These are phyloP conservation scores for Apiotrichum veenhuisii DNA, from an alignment of 1,284 basidiomycete species.

Conservation along the genomic window DNA sequence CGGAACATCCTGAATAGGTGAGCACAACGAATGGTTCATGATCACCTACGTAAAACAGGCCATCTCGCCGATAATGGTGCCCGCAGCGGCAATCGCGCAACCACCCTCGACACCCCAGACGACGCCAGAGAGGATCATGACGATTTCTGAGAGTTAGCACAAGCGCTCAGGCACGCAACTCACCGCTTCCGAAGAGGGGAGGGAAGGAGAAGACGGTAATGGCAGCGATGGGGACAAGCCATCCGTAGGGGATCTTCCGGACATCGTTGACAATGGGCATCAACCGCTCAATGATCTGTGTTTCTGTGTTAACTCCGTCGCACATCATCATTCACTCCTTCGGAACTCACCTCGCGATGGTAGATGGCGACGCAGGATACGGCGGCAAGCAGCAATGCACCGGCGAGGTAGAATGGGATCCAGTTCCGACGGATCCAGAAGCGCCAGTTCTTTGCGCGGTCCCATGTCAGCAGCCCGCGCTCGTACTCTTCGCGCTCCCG, in stretches of 20 bases:
- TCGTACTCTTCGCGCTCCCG: conserved; percentile 33
- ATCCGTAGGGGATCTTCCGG: conserved; percentile 29
- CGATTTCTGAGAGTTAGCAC: conserved; percentile 24
- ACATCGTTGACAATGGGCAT: conserved; percentile 26
- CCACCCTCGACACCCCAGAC: conserved; percentile 48
- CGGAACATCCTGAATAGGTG: conserved; percentile 35
- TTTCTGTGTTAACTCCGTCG: neutral
- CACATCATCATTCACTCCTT: neutral
- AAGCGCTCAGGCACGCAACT: neutral
- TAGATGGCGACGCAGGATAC: conserved; percentile 30
- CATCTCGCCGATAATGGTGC: conserved; percentile 44
- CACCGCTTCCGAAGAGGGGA: conserved; percentile 46
- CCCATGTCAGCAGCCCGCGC: conserved; percentile 32
- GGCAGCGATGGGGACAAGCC: conserved; percentile 39
- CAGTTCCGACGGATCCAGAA: conserved; percentile 35
- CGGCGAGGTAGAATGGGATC: conserved; percentile 25
- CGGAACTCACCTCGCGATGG: conserved; percentile 31
- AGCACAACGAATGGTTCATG: neutral
- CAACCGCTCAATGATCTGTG: conserved; percentile 29
- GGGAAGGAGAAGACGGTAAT: conserved; percentile 50
- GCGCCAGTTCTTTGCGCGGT: conserved; percentile 22
- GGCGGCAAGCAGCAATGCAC: conserved; percentile 18
- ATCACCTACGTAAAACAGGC: conserved; percentile 31
- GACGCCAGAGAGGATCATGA: conserved; percentile 41
- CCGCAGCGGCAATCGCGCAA: conserved; percentile 38